Conservation (phyloP, 768 basidiomycete species). For the Hygrophorus russula region DNA sequence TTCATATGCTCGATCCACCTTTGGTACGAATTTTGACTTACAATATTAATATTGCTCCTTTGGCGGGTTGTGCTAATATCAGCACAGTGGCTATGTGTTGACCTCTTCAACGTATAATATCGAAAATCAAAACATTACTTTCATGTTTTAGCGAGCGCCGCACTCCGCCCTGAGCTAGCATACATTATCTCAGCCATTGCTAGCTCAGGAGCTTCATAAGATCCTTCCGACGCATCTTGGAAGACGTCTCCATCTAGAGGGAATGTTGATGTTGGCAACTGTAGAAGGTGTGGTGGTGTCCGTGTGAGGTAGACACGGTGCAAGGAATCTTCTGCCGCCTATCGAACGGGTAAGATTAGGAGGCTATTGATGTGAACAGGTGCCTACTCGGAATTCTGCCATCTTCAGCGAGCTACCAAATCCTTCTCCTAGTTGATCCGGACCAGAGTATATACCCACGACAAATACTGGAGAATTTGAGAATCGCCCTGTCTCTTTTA, state of each 20-base stretch:
- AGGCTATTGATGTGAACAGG: neutral
- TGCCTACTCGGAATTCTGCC: constrained; percentile 82
- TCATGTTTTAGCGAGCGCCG: constrained; percentile 6
- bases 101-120: too few species aligned
- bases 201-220: constrained; percentile 43
- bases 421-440: constrained; percentile 84
- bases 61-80: too few species aligned
- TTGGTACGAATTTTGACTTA: too few species aligned
- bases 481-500: constrained; percentile 88
- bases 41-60: too few species aligned
- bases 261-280: constrained; percentile 70
- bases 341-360: constrained; percentile 5
- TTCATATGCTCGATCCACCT: too few species aligned
- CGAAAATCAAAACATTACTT: too few species aligned
- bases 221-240: constrained; percentile 28
- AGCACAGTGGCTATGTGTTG: too few species aligned
- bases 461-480: constrained; percentile 88
- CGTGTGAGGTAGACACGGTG: constrained; percentile 75
- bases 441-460: constrained; percentile 86
- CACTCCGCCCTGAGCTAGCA: constrained; percentile 55
- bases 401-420: constrained; percentile 88
- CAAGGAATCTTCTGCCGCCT: constrained; percentile 84
- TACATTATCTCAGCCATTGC: constrained; percentile 57
- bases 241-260: constrained; percentile 45
- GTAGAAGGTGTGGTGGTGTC: constrained; percentile 55